phyloP scores from a whole-genome alignment of 345 rosid genomes.

The Viola odorata region DNA sequence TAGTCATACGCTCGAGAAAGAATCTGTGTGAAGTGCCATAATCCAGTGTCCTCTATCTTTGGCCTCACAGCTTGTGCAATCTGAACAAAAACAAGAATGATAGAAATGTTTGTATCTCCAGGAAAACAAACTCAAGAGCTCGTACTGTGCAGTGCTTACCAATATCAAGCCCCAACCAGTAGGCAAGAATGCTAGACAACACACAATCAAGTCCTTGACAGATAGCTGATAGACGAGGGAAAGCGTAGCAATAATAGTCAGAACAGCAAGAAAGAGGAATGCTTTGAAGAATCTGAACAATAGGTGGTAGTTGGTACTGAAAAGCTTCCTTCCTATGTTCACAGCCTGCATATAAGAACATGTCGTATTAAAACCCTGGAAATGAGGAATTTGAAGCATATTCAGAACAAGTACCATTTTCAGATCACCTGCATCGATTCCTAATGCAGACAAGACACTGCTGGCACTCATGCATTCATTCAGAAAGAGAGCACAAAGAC shows the following conservation, averaged over 20 bases:
- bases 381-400: too few relatives aligned
- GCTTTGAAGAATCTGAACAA: slow-evolving; percentile 74
- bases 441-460: too few relatives aligned
- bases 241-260: slow-evolving; percentile 57
- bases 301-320: slow-evolving; percentile 70
- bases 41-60: slow-evolving; percentile 52
- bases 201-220: slow-evolving; percentile 60
- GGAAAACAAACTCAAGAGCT: not conserved
- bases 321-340: slow-evolving; percentile 70
- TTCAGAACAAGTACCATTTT: too few relatives aligned
- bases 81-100: slow-evolving; percentile 38
- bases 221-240: slow-evolving; percentile 69
- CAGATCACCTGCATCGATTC: too few relatives aligned
- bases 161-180: slow-evolving; percentile 94
- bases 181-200: slow-evolving; percentile 86
- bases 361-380: too few relatives aligned
- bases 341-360: slow-evolving; percentile 87
- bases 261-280: slow-evolving; percentile 67
- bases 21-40: slow-evolving; percentile 73
- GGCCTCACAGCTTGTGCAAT: slow-evolving; percentile 90
- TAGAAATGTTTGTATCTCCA: not conserved
- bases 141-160: slow-evolving; percentile 36
- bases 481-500: too few relatives aligned
- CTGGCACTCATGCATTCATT: too few relatives aligned
- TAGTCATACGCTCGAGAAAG: slow-evolving; percentile 85